Evolutionary conservation across 2,329 filamentous ascomycete species (phyloP).

Genomic region (Claviceps humidiphila): DNA sequence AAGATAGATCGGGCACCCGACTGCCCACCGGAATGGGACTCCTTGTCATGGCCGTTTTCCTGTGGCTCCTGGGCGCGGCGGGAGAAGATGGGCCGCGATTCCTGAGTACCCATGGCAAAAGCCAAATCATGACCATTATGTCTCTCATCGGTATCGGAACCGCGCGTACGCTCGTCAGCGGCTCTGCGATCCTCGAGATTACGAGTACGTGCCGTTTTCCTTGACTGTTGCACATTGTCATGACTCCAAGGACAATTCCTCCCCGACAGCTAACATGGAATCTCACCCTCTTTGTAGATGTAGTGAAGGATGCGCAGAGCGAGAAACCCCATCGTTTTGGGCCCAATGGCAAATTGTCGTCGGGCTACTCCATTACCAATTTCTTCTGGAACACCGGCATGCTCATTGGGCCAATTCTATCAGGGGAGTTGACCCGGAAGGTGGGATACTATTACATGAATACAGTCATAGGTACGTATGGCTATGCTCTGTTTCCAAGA

Average conservation of each 20-base stretch:
- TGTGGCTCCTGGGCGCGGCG: neutral
- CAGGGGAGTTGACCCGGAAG: neutral
- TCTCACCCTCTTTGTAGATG: neutral
- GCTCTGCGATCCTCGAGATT: neutral
- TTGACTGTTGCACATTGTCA: too few species aligned
- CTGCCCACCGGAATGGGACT: neutral
- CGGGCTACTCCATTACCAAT: neutral
- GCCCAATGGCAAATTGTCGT: neutral
- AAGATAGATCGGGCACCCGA: neutral
- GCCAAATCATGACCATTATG: neutral
- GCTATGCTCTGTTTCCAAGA: too few species aligned
- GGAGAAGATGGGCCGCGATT: neutral
- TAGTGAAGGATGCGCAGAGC: neutral
- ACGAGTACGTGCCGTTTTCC: neutral
- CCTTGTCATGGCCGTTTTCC: neutral
- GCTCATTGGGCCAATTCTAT: neutral
- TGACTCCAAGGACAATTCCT: neutral
- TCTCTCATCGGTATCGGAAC: neutral
- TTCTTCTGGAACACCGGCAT: neutral
- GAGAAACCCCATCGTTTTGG: neutral
- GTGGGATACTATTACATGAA: constrained; percentile 2
- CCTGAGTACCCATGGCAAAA: neutral
- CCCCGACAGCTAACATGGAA: neutral
- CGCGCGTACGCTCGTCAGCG: neutral
- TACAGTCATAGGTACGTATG: neutral